Evolutionary conservation across 192 early-diverging fungal species (phyloP).

Genomic region (Gryganskiella cystojenkinii): DNA sequence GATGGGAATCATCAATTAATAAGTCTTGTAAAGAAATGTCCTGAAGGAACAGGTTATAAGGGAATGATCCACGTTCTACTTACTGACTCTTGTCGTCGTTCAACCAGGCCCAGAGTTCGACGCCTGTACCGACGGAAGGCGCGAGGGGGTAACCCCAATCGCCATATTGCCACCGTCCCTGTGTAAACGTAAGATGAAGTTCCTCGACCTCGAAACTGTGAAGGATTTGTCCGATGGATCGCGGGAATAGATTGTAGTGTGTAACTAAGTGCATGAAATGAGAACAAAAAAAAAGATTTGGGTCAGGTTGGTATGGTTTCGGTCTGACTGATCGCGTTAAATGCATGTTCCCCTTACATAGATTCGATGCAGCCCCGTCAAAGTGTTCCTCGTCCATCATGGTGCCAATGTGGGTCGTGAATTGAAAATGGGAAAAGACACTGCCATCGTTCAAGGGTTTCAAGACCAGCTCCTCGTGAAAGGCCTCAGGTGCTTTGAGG

Average conservation of each 20-base stretch:
- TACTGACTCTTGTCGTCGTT: slow-evolving; percentile 61
- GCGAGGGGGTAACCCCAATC: slow-evolving; percentile 77
- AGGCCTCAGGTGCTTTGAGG: slow-evolving; percentile 60
- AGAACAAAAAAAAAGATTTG: neutral
- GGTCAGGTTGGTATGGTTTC: neutral
- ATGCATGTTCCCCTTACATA: slow-evolving; percentile 25
- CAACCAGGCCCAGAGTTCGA: slow-evolving; percentile 75
- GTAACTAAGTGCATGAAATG: slow-evolving; percentile 48
- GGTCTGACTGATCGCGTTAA: neutral
- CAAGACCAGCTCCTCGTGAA: slow-evolving; percentile 75
- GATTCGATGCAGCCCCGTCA: slow-evolving; percentile 40
- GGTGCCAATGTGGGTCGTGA: slow-evolving; percentile 61
- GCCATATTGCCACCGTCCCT: slow-evolving; percentile 87
- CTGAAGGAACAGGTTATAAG: no score
- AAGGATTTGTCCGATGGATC: slow-evolving; percentile 85
- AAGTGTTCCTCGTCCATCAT: slow-evolving; percentile 33
- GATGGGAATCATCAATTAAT: neutral
- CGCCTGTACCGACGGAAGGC: slow-evolving; percentile 77
- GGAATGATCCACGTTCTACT: neutral
- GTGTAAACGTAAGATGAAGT: slow-evolving; percentile 89
- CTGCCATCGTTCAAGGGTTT: slow-evolving; percentile 81
- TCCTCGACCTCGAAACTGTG: slow-evolving; percentile 79
- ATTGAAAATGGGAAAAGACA: slow-evolving; percentile 85
- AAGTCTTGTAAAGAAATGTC: no score
- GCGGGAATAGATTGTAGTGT: slow-evolving; percentile 87